Base-by-base conservation (phyloP, 495 filamentous ascomycete species). In the Aspergillus nanangensis region DNA sequence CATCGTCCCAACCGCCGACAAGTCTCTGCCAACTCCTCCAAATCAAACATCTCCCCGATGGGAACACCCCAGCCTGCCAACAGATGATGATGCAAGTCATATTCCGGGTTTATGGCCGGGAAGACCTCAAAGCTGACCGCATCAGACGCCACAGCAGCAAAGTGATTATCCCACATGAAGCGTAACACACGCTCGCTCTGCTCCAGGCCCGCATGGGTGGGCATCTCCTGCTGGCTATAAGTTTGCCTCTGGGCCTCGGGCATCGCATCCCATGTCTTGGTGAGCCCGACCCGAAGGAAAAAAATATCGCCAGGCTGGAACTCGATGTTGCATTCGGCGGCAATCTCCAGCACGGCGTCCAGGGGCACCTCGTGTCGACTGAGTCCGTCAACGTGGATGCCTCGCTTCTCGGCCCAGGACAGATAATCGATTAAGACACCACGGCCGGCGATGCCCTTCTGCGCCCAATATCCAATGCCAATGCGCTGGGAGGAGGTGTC, bases 201-300 rank as follows among this genome's bases (percentile, higher is more conserved):
- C 59, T 76, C 71, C 11, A 80, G 63, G 0, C 85, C 85, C 9
- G 69, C 78, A 61, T 83, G 76, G 53, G 69, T 78, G 53, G 47
- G 71, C 63, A 44, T 71, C 53, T 19, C 61, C 55, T 69, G 60
- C 47, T 63, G 32, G 52, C 74, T 56, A 58, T 71, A 61, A 3
- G 41, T 48, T 46, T 51, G 11, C 44, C 57, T 71, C 65, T 68
- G 53, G 24, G 51, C 71, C 45, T 48, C 70, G 23, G 47, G 57
- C 72, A 57, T 67, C 18, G 36, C 62, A 43, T 56, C 69, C 80
- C 61, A 78, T 55, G 42, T 66, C 38, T 38, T 58, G 11, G 55
- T 70, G 50, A 86, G 78, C 0, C 87, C 86, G 5, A 79, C 79
- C n/a, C 87, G 77, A n/a, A 91, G 61, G 57, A 90, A 79, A 43